phyloP scores from a whole-genome alignment of 2,329 filamentous ascomycete species.

The Bipolaris victoriae region DNA sequence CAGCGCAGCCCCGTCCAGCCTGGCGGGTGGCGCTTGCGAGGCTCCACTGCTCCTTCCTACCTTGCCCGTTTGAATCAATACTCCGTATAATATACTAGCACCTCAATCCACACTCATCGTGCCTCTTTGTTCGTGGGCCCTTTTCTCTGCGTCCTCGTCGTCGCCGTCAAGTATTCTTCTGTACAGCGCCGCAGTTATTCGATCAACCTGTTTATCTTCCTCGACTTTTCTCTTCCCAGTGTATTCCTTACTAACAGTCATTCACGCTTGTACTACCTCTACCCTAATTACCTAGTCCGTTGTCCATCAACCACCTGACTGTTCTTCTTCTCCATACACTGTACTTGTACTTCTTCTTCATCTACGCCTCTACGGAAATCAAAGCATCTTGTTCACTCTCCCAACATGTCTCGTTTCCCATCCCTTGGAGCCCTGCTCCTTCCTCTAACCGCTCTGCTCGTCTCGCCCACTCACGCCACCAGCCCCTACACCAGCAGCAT shows the following conservation, averaged over 20 bases:
- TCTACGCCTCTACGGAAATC: not conserved
- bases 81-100: too few relatives aligned
- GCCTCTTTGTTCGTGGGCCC: too few relatives aligned
- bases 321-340: not conserved
- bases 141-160: too few relatives aligned
- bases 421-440: slow-evolving; percentile 32
- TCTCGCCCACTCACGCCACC: slow-evolving; percentile 30
- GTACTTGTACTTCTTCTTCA: not conserved
- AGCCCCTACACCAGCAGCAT: slow-evolving; percentile 38
- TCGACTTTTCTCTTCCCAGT: too few relatives aligned
- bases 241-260: too few relatives aligned
- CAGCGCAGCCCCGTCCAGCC: not conserved
- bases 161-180: too few relatives aligned
- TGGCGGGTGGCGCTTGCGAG: not conserved
- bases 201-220: too few relatives aligned
- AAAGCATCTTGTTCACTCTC: not conserved
- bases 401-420: slow-evolving; percentile 26
- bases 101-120: too few relatives aligned
- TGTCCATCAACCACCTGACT: too few relatives aligned
- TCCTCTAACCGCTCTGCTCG: slow-evolving; percentile 31
- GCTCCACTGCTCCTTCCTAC: not conserved
- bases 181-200: too few relatives aligned
- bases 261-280: too few relatives aligned
- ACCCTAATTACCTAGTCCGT: too few relatives aligned
- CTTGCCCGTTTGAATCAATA: not conserved